Conservation (phyloP, 306 rosid genomes). For the Corylus americana region DNA sequence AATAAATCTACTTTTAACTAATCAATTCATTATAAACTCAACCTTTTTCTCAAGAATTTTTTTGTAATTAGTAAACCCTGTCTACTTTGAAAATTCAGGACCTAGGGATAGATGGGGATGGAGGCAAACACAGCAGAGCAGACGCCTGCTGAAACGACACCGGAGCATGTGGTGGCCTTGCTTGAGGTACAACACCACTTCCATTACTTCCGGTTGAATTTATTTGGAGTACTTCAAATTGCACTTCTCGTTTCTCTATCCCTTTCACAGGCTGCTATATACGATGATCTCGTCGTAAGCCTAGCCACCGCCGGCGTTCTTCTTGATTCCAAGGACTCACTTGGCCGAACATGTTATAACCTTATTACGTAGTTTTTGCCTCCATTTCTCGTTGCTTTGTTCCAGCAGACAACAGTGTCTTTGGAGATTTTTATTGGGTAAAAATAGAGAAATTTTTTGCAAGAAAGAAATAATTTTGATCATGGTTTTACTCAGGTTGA, state of each 20-base stretch:
- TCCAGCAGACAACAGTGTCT: no score
- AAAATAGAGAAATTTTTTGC: neutral
- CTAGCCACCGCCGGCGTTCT: constrained; percentile 57
- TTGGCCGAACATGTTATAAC: constrained; percentile 64
- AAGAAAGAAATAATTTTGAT: neutral
- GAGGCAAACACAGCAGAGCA: constrained; percentile 29
- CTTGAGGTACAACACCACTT: constrained; percentile 42
- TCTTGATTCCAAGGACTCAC: constrained; percentile 71
- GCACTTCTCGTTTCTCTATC: neutral
- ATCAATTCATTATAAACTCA: no score
- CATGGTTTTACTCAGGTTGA: neutral
- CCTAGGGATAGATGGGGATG: constrained; percentile 35
- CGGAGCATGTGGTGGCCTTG: constrained; percentile 52
- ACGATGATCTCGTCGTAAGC: constrained; percentile 54
- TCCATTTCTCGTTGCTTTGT: neutral
- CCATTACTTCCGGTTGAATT: neutral
- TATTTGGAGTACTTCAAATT: neutral
- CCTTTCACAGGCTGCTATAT: constrained; percentile 66
- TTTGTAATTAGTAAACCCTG: no score
- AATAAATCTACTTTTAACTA: no score
- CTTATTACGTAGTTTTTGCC: neutral
- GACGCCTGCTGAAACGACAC: constrained; percentile 19
- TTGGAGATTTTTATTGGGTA: neutral
- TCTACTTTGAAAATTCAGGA: no score
- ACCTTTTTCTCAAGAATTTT: no score